Percentiles rank a stretch among this genome's conserved stretches.
Conservation (phyloP, 106 monocot species). For the Triglochin maritima region DNA sequence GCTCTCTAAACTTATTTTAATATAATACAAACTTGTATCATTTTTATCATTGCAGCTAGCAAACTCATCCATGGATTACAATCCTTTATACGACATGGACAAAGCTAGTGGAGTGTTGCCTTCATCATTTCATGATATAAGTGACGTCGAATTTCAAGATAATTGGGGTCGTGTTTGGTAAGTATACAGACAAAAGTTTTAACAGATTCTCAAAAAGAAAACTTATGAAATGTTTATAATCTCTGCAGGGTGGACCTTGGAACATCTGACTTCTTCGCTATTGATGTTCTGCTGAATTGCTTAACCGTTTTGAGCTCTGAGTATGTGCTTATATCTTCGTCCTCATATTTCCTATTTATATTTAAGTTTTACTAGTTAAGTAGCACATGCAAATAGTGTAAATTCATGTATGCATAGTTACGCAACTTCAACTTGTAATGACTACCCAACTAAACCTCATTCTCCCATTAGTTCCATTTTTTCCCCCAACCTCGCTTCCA, state of each 20-base stretch:
- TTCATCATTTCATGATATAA: constrained; percentile 95
- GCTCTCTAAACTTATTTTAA: too few relatives aligned
- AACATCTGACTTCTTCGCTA: constrained; percentile 76
- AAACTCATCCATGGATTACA: constrained; percentile 61
- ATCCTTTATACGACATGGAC: constrained; percentile 84
- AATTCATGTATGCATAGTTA: too few relatives aligned
- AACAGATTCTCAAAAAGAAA: too few relatives aligned
- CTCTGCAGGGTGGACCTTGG: constrained; percentile 91
- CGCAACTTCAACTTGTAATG: too few relatives aligned
- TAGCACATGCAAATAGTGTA: too few relatives aligned
- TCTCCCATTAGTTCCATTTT: too few relatives aligned
- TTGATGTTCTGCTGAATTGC: constrained; percentile 92
- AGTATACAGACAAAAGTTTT: too few relatives aligned
- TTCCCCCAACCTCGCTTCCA: too few relatives aligned
- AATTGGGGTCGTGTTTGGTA: constrained; percentile 96
- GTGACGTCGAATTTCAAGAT: constrained; percentile 94
- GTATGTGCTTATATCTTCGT: constrained; percentile 30
- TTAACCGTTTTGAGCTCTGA: constrained; percentile 78
- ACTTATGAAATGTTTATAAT: background rate
- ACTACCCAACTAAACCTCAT: too few relatives aligned
- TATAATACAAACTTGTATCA: too few relatives aligned
- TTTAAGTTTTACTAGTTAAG: too few relatives aligned
- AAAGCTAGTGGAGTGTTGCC: constrained; percentile 59
- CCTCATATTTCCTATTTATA: too few relatives aligned
- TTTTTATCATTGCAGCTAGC: constrained; percentile 37